Conservation (phyloP, 768 basidiomycete genomes). For the Tephrocybe sp. region DNA sequence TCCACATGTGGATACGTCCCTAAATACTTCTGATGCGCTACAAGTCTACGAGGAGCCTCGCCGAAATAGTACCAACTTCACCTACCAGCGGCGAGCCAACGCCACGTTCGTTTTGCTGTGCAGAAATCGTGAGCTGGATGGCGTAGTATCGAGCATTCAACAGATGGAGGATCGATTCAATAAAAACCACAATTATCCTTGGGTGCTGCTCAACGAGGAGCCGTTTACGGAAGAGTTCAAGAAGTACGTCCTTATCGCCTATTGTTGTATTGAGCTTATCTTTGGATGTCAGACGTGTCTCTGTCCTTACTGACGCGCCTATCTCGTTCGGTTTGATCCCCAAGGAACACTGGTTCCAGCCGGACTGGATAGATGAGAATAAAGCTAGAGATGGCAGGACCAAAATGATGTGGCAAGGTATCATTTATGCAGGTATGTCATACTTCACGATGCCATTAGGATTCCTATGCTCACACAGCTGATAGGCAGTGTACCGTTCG, state of each 20-base stretch:
- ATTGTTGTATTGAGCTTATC: background rate
- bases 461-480: conserved; percentile 8
- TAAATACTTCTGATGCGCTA: conserved; percentile 5
- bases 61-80: conserved; percentile 5
- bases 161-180: conserved; percentile 87
- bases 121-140: conserved; percentile 49
- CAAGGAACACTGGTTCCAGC: conserved; percentile 75
- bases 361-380: conserved; percentile 75
- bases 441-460: background rate
- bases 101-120: conserved; percentile 80
- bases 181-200: conserved; percentile 68
- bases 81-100: conserved; percentile 46
- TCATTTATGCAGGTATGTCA: conserved; percentile 56
- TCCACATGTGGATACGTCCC: conserved; percentile 3
- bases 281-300: conserved; percentile 23
- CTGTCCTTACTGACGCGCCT: conserved; percentile 53
- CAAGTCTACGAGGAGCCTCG: conserved; percentile 1
- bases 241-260: conserved; percentile 30
- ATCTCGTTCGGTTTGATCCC: conserved; percentile 74
- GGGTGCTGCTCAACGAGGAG: conserved; percentile 84
- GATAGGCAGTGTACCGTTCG: conserved; percentile 72
- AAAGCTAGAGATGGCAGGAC: conserved; percentile 57
- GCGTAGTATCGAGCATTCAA: conserved; percentile 54
- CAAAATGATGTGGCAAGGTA: conserved; percentile 58
- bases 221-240: conserved; percentile 75